These are phyloP conservation scores for Erigeron canadensis DNA, from an alignment of 129 eudicot genomes.

Conservation along the genomic window DNA sequence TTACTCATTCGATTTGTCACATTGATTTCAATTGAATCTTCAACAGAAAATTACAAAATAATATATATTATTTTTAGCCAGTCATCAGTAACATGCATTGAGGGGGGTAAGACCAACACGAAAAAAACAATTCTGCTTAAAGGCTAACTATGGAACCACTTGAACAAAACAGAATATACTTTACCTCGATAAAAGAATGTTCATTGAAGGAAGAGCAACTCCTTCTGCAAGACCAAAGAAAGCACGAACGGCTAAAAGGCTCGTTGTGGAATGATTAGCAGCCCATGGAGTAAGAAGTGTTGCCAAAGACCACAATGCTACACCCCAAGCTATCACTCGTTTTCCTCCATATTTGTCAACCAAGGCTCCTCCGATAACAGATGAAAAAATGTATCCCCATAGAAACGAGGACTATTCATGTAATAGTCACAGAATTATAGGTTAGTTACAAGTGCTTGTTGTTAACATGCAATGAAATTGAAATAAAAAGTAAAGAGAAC, in stretches of 20 bases:
- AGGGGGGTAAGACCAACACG: constrained; percentile 2
- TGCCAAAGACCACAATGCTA: constrained; percentile 84
- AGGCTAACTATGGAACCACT: not conserved
- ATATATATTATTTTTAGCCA: not conserved
- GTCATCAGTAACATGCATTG: constrained; percentile 1
- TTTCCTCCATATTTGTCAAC: constrained; percentile 97
- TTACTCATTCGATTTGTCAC: not conserved
- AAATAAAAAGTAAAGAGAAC: not conserved
- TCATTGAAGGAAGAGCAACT: constrained; percentile 95
- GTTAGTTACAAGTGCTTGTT: constrained; percentile 7
- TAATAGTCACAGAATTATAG: constrained; percentile 4
- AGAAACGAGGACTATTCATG: constrained; percentile 79
- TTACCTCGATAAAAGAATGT: constrained; percentile 75
- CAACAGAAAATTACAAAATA: not conserved
- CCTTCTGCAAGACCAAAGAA: constrained; percentile 97
- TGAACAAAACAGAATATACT: not conserved
- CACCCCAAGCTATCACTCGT: constrained; percentile 86
- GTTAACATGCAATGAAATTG: constrained; percentile 20
- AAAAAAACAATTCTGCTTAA: not conserved
- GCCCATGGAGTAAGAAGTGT: constrained; percentile 98
- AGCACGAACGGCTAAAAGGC: constrained; percentile 81
- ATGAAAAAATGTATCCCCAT: constrained; percentile 97
- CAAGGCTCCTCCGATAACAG: constrained; percentile 89
- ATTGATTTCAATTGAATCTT: not conserved
- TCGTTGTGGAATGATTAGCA: constrained; percentile 74